These are phyloP conservation scores for Microbotryomycetes sp. DNA, from an alignment of 1,284 basidiomycete species.

Conservation along the genomic window DNA sequence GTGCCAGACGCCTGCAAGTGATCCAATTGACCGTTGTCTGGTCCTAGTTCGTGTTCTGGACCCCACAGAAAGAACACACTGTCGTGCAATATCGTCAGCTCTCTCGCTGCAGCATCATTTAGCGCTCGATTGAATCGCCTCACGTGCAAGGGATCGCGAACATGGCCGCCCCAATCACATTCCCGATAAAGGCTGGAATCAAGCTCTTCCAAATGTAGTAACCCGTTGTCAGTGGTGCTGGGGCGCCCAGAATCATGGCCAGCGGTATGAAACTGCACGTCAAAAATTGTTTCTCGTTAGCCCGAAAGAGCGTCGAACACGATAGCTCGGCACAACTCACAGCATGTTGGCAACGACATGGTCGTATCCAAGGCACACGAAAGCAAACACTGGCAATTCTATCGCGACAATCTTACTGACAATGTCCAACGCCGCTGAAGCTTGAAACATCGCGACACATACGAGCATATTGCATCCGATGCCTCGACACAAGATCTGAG, in stretches of 20 bases:
- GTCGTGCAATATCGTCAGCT: no score
- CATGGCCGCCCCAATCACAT: constrained; percentile 59
- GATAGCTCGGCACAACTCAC: constrained; percentile 49
- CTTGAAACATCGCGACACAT: constrained; percentile 72
- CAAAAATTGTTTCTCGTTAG: constrained; percentile 46
- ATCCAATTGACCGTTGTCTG: no score
- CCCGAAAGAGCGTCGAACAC: constrained; percentile 32
- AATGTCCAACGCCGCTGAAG: constrained; percentile 62
- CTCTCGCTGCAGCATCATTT: no score
- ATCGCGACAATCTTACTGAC: constrained; percentile 64
- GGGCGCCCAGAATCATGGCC: constrained; percentile 28
- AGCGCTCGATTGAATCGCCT: no score
- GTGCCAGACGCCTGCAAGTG: no score
- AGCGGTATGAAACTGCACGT: constrained; percentile 15
- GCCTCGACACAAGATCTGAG: constrained; percentile 66
- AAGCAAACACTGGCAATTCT: constrained; percentile 73
- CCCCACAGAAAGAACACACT: no score
- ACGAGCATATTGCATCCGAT: constrained; percentile 75
- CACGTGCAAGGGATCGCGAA: constrained; percentile 51
- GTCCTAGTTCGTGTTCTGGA: no score
- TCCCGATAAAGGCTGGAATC: constrained; percentile 61
- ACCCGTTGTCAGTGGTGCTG: constrained; percentile 50
- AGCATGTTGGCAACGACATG: constrained; percentile 58
- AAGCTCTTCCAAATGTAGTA: constrained; percentile 64
- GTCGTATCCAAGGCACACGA: constrained; percentile 64